Conservation (phyloP, 768 basidiomycete species). For the Kwoniella sp. region DNA sequence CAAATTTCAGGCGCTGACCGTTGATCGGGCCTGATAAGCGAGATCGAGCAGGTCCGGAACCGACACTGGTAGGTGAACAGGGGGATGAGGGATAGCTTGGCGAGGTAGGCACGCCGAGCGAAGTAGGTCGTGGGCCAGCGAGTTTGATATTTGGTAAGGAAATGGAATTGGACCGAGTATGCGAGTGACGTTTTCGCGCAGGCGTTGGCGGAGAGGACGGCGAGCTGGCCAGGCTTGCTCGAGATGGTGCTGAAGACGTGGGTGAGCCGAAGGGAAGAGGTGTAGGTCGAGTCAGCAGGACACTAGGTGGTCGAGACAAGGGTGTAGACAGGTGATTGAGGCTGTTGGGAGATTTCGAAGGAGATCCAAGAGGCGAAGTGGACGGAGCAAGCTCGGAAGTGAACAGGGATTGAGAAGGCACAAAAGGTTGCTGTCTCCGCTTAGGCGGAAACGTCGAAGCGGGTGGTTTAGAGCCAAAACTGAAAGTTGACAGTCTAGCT, state of each 20-base stretch:
- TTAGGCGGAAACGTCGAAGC: conserved; percentile 13
- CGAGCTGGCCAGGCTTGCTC: conserved; percentile 18
- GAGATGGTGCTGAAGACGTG: conserved; percentile 11
- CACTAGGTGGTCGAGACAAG: conserved; percentile 39
- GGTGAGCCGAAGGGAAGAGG: conserved; percentile 27
- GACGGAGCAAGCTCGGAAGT: conserved; percentile 9
- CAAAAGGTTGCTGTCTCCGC: conserved; percentile 14
- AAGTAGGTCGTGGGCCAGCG: conserved; percentile 31
- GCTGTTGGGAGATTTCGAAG: conserved; percentile 13
- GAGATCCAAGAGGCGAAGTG: conserved; percentile 27
- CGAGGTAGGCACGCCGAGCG: conserved; percentile 40
- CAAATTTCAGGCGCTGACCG: conserved; percentile 45
- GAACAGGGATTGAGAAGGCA: conserved; percentile 30
- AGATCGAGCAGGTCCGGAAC: conserved; percentile 6
- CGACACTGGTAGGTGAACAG: conserved; percentile 27
- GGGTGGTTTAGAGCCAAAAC: conserved; percentile 41
- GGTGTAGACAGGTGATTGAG: conserved; percentile 33
- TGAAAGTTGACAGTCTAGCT: conserved; percentile 39
- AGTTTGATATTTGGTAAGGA: conserved; percentile 46
- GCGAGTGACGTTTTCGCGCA: conserved; percentile 42
- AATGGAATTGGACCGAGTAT: conserved; percentile 49
- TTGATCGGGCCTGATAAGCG: conserved; percentile 13
- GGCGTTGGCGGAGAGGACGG: conserved; percentile 43
- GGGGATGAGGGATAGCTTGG: conserved; percentile 43
- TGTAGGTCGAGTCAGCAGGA: conserved; percentile 43